Conservation (phyloP, 306 rosid genomes). For the Cyclanthera cordifolia region DNA sequence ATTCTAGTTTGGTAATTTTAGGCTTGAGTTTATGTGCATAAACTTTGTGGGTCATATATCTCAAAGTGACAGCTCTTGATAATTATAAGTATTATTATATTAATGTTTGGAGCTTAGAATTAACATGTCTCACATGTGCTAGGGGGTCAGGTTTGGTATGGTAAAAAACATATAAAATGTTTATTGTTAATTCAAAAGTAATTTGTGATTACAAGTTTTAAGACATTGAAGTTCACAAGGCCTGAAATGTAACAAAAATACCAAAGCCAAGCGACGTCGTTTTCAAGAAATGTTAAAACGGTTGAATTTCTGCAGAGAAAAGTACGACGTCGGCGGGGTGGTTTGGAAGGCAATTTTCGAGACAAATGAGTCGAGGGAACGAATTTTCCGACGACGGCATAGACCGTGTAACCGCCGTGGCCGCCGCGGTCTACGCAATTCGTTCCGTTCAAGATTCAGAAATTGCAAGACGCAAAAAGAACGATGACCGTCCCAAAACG, state of each 20-base stretch:
- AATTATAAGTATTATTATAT: too few relatives aligned
- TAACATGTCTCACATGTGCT: too few relatives aligned
- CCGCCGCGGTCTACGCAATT: slow-evolving; percentile 60
- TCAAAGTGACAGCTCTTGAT: too few relatives aligned
- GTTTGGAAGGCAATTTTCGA: slow-evolving; percentile 36
- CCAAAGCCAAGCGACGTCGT: neutral
- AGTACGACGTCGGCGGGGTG: slow-evolving; percentile 37
- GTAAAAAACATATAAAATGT: too few relatives aligned
- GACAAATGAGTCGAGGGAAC: slow-evolving; percentile 33
- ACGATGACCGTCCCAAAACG: slow-evolving; percentile 16
- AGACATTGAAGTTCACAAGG: neutral
- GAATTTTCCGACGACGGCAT: slow-evolving; percentile 22
- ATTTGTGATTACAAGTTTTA: too few relatives aligned
- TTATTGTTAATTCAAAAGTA: too few relatives aligned
- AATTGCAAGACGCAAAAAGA: neutral
- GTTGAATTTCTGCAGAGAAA: slow-evolving; percentile 28
- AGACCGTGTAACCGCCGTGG: slow-evolving; percentile 55
- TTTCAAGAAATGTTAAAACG: neutral
- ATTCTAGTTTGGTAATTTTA: too few relatives aligned
- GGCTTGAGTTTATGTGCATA: too few relatives aligned
- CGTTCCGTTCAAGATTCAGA: slow-evolving; percentile 25
- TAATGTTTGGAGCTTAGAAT: too few relatives aligned
- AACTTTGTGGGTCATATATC: too few relatives aligned
- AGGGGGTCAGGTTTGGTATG: too few relatives aligned
- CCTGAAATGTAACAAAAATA: neutral